Base-by-base conservation (phyloP, 106 monocot genomes). In the Alisma plantagoaquatica region DNA sequence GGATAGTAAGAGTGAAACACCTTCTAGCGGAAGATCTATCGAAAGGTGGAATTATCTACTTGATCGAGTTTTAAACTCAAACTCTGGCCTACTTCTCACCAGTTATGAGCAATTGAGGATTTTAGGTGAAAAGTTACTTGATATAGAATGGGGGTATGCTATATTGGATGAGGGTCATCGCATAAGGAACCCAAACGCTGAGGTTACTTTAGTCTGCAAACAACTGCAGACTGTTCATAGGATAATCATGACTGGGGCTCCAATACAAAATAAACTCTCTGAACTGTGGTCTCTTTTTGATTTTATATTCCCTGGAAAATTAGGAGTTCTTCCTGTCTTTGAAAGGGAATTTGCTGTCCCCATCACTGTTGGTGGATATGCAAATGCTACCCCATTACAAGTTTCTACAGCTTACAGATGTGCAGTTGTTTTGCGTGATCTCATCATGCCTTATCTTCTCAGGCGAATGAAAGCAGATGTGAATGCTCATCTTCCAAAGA, bases 231-330 rank as follows among this genome's bases (percentile, higher is more conserved):
- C 96, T 12, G 84, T 84, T 51, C 96, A 89, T 45, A 66, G 96
- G 16, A 74, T 98, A 52, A 98, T 98, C 49, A 98, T 98, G 96
- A 89, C 89, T 0, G 96, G 96, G 33, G 89, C 96, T 42, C 96
- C 96, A 33, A 84, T 98, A 65, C 94, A 98, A 62, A 98, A 98
- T 59, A 89, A 98, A 66, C 84, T 98, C 48, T 25, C 84, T 16
- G 96, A 98, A 51, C 74, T 98, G 10, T 98, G 96, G 96, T 98
- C 89, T 29, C 76, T 98, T 20, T 98, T 98, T 67, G 96, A 98
- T 79, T 98, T 98, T 64, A 84, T 98, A 18, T 98, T 90, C 33
- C 96, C 96, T 33, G 96, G 96, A 18, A 98, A 98, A 55, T 55
- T 98, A 41, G 96, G 96, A 51, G 96, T 98, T 23, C 63, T 89